These are phyloP conservation scores for Jamesozyma lodderae DNA, from an alignment of 805 yeast species.

Conservation along the genomic window DNA sequence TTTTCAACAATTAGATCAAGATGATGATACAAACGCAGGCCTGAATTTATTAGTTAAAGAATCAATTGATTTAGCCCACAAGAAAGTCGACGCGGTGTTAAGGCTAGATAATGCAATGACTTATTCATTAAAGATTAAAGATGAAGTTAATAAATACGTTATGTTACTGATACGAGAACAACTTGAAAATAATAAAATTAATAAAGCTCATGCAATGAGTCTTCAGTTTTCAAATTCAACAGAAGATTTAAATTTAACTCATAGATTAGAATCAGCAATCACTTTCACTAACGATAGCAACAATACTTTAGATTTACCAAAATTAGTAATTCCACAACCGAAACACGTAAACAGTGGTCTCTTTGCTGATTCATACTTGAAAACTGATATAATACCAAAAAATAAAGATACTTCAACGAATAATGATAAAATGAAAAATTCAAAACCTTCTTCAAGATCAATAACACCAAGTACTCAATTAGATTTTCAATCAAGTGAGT, in stretches of 20 bases:
- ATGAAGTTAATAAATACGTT: slow-evolving; percentile 67
- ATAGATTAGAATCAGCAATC: background rate
- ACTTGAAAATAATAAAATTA: slow-evolving; percentile 37
- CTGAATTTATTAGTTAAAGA: slow-evolving; percentile 55
- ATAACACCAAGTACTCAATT: slow-evolving; percentile 17
- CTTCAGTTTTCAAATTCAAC: slow-evolving; percentile 2
- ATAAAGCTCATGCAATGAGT: slow-evolving; percentile 8
- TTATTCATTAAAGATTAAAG: slow-evolving; percentile 66
- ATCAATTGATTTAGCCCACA: slow-evolving; percentile 49
- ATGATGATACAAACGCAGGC: slow-evolving; percentile 41
- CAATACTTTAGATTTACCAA: slow-evolving; percentile 2
- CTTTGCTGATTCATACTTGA: slow-evolving; percentile 36
- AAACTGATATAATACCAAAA: slow-evolving; percentile 35
- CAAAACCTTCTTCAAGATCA: slow-evolving; percentile 12
- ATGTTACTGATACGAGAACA: slow-evolving; percentile 55
- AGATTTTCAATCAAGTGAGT: slow-evolving; percentile 2
- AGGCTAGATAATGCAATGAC: slow-evolving; percentile 66
- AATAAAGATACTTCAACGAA: background rate
- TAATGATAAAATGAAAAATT: no score
- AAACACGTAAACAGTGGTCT: slow-evolving; percentile 16
- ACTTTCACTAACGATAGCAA: background rate
- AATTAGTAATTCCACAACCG: slow-evolving; percentile 22
- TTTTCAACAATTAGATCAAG: slow-evolving; percentile 4
- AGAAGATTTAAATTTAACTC: background rate
- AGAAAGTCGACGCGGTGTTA: slow-evolving; percentile 60